Conservation (phyloP, 2,329 filamentous ascomycete genomes). For the Colletotrichum echinochloae region DNA sequence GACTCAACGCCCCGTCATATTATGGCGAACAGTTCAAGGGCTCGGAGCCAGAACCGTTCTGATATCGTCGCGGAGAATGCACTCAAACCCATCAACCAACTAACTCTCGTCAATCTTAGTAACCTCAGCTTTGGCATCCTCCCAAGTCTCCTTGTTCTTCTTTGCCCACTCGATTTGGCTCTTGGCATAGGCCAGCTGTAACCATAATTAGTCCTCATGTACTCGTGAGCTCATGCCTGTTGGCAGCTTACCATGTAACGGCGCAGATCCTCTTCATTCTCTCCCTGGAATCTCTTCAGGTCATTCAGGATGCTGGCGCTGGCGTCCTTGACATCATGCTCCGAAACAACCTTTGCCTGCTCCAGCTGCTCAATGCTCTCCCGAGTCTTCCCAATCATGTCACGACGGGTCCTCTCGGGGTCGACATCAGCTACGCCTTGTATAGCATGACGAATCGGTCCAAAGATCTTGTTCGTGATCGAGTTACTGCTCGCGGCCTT, state of each 20-base stretch:
- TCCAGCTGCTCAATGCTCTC: conserved; percentile 89
- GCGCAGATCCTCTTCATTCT: conserved; percentile 94
- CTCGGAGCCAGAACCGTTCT: conserved; percentile 14
- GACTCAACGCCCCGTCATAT: conserved; percentile 36
- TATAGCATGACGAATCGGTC: conserved; percentile 92
- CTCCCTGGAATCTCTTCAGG: conserved; percentile 89
- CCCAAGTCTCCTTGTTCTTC: conserved; percentile 92
- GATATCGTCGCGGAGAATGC: conserved; percentile 26
- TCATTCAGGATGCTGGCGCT: conserved; percentile 90
- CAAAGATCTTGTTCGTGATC: conserved; percentile 94
- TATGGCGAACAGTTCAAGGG: conserved; percentile 24
- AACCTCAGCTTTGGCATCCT: conserved; percentile 88
- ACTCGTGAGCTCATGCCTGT: background rate
- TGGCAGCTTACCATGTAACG: conserved; percentile 87
- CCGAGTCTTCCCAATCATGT: conserved; percentile 94
- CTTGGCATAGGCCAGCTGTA: conserved; percentile 88
- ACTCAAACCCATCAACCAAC: conserved; percentile 8
- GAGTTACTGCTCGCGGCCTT: conserved; percentile 90
- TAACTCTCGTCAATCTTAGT: conserved; percentile 82
- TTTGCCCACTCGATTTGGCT: conserved; percentile 95
- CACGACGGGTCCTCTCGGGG: conserved; percentile 89
- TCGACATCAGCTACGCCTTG: conserved; percentile 97
- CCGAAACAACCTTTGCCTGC: conserved; percentile 88
- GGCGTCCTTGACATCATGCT: conserved; percentile 93
- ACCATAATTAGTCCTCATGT: background rate